Conservation (phyloP, 2,329 filamentous ascomycete genomes). For the Aspergillus latus region DNA sequence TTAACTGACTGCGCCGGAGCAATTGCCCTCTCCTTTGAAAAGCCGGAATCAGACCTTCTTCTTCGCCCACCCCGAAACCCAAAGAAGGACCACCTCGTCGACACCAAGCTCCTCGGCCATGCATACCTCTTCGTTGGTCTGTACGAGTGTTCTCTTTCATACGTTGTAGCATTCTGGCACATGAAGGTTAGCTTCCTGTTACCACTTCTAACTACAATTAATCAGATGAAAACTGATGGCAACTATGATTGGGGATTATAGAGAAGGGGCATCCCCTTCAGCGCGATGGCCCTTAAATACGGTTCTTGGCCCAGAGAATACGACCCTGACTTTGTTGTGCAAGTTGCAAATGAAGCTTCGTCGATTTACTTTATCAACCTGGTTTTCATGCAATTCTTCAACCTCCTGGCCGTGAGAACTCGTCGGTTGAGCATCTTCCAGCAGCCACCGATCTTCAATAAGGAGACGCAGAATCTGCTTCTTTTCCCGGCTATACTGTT, state of each 20-base stretch:
- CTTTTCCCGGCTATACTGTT: conserved; percentile 71
- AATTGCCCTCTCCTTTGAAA: conserved; percentile 72
- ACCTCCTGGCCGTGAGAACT: conserved; percentile 68
- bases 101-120: conserved; percentile 70
- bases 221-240: too few species aligned
- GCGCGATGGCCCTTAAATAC: conserved; percentile 66
- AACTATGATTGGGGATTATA: conserved; percentile 8
- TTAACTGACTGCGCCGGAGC: conserved; percentile 76
- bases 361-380: conserved; percentile 79
- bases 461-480: conserved; percentile 64
- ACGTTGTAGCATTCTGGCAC: conserved; percentile 68
- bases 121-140: conserved; percentile 71
- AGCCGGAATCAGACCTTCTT: conserved; percentile 73
- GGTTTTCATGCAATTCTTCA: conserved; percentile 81
- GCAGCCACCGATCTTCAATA: conserved; percentile 68
- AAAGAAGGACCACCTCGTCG: conserved; percentile 69
- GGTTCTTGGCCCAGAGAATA: conserved; percentile 53
- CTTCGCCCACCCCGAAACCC: conserved; percentile 66
- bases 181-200: conserved; percentile 33
- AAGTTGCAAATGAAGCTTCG: conserved; percentile 61
- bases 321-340: conserved; percentile 44
- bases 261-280: conserved; percentile 63
- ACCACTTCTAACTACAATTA: too few species aligned
- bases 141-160: conserved; percentile 59
- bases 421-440: conserved; percentile 67